Evolutionary conservation across 257 asterid species (phyloP), one percentile per base, ranked within the genome.

Genomic region (Salvia hispanica): DNA sequence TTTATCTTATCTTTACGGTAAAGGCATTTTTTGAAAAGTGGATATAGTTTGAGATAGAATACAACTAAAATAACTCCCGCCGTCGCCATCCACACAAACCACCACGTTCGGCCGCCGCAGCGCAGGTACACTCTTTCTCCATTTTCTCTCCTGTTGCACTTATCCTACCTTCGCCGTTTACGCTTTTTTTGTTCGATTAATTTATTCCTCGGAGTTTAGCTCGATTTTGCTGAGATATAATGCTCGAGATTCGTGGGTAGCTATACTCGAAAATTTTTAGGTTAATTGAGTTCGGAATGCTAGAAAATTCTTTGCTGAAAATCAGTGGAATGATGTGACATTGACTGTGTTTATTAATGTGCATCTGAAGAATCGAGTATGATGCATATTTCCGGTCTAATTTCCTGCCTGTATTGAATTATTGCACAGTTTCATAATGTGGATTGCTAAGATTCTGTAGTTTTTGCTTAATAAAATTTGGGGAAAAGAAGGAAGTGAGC

Each of bases 81-180:
- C 45, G 54, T 14, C 6, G 66, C 65, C 57, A 60, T 50, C 65
- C 39, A 31, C 39, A 31, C 72, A 25, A 58, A 46, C 69, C 28
- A 43, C 64, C 67, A 31, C 56, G 25, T 44, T 25, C 13, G 39
- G 15, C 58, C 58, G 52, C 52, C 52, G 16, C 52, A 4, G 12
- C 39, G 43, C 74, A 62, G 77, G 74, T 70, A 58, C 42, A 15
- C 44, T 34, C 7, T 31, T 54, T 39, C 61, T 31, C 43, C 63
- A 5, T 53, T 12, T 15, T 21, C 54, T 50, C 10, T 10, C 31
- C 3, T 48, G 15, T 43, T 6, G 6, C 10, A 16, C 7, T 18
- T 53, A 34, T 47, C 40, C 51, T 74, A 52, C 28, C 67, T 58
- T 18, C 55, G 39, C 52, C 37, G 54, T 37, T 47, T 25, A 58